Conservation (phyloP, 495 filamentous ascomycete genomes). For the Evansstolkia leycettana region DNA sequence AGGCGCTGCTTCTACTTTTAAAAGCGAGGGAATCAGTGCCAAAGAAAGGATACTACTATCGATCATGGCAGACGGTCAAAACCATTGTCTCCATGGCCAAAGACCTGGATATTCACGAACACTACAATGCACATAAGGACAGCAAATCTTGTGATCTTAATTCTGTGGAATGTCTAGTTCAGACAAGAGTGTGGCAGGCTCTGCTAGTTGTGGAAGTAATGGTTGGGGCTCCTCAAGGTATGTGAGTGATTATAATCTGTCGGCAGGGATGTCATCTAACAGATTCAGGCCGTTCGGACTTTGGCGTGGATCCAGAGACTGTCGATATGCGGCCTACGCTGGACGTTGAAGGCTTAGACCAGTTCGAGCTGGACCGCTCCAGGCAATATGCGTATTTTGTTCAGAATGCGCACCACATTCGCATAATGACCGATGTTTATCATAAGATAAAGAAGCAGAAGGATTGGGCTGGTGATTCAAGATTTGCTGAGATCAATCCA, state of each 20-base stretch:
- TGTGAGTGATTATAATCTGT: slow-evolving; percentile 3
- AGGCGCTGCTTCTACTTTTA: slow-evolving; percentile 75
- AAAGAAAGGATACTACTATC: slow-evolving; percentile 90
- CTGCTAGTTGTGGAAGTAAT: slow-evolving; percentile 81
- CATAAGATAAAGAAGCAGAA: slow-evolving; percentile 68
- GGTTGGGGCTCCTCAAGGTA: slow-evolving; percentile 92
- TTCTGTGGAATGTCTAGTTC: slow-evolving; percentile 65
- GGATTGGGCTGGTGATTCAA: slow-evolving; percentile 82
- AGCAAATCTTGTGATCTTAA: slow-evolving; percentile 56
- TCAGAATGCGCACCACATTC: slow-evolving; percentile 63
- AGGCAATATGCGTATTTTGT: slow-evolving; percentile 76
- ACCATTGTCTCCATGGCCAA: slow-evolving; percentile 86
- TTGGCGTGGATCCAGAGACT: slow-evolving; percentile 59
- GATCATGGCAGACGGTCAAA: slow-evolving; percentile 96
- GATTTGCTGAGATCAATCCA: slow-evolving; percentile 67
- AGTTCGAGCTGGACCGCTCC: slow-evolving; percentile 63
- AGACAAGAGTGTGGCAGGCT: slow-evolving; percentile 84
- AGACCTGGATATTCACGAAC: slow-evolving; percentile 84
- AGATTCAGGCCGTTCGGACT: slow-evolving; percentile 63
- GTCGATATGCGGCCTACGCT: slow-evolving; percentile 63
- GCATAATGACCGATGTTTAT: slow-evolving; percentile 63
- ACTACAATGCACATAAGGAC: slow-evolving; percentile 62
- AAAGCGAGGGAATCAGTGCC: slow-evolving; percentile 89
- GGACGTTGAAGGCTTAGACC: slow-evolving; percentile 54
- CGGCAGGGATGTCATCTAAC: slow-evolving; percentile 13